Conservation (phyloP, 2,329 filamentous ascomycete species). For the Cytospora schulzeri region DNA sequence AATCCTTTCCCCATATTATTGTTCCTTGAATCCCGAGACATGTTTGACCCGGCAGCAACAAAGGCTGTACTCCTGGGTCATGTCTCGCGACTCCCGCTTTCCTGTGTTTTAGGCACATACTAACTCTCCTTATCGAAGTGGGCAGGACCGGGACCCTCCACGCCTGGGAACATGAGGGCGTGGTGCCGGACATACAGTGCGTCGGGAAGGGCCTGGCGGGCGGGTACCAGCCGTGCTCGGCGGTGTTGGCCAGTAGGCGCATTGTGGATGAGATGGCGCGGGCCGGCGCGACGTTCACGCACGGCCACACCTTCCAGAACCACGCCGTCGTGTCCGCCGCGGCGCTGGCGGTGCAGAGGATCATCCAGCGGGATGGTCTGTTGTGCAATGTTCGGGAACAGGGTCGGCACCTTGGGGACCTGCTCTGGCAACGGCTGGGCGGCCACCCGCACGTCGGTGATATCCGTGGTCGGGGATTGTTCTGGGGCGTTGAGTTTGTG, state of each 20-base stretch:
- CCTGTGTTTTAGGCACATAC: too few relatives aligned
- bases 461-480: constrained; percentile 61
- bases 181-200: constrained; percentile 66
- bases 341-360: constrained; percentile 63
- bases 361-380: constrained; percentile 59
- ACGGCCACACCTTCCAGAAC: constrained; percentile 65
- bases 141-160: constrained; percentile 62
- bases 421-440: constrained; percentile 47
- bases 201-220: constrained; percentile 68
- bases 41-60: too few relatives aligned
- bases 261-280: constrained; percentile 49
- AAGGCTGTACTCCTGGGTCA: too few relatives aligned
- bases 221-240: constrained; percentile 65
- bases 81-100: too few relatives aligned
- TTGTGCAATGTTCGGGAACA: constrained; percentile 59
- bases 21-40: too few relatives aligned
- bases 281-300: constrained; percentile 41
- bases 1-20: too few relatives aligned
- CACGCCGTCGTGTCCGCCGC: constrained; percentile 62
- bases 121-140: too few relatives aligned
- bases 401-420: constrained; percentile 50
- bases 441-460: constrained; percentile 57
- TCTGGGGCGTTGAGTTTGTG: constrained; percentile 53
- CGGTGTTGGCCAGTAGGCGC: constrained; percentile 55
- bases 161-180: constrained; percentile 59